Conservation (phyloP, 2,329 filamentous ascomycete genomes). For the Colletotrichum sp. region DNA sequence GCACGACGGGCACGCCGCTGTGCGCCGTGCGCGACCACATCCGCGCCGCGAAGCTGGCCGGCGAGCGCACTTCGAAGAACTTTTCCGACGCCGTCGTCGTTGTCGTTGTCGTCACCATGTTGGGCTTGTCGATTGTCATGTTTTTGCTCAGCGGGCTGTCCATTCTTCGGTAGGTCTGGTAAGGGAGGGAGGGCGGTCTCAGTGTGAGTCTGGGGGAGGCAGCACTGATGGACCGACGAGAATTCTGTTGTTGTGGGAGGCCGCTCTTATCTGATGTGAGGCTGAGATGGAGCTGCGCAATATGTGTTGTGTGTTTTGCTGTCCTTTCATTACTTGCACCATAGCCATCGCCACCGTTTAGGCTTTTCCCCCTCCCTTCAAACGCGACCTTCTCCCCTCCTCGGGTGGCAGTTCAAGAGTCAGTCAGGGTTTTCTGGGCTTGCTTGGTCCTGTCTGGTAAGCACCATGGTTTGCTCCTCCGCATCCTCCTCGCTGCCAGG, state of each 20-base stretch:
- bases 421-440: background rate
- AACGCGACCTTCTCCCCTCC: constrained; percentile 5
- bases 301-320: background rate
- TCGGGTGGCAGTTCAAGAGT: background rate
- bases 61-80: constrained; percentile 19
- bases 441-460: background rate
- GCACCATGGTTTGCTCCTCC: background rate
- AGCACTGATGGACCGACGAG: background rate
- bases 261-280: background rate
- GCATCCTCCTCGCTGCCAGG: background rate
- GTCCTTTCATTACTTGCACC: background rate
- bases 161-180: background rate
- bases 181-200: background rate
- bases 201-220: background rate
- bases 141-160: constrained; percentile 4
- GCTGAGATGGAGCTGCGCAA: background rate
- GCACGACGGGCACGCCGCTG: constrained; percentile 12
- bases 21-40: constrained; percentile 16
- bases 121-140: constrained; percentile 10
- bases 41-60: constrained; percentile 19
- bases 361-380: constrained; percentile 13
- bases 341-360: constrained; percentile 10
- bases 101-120: background rate
- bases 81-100: background rate
- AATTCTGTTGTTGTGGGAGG: background rate